phyloP scores from a whole-genome alignment of 2,329 filamentous ascomycete genomes.

The Aspergillus nomiae region DNA sequence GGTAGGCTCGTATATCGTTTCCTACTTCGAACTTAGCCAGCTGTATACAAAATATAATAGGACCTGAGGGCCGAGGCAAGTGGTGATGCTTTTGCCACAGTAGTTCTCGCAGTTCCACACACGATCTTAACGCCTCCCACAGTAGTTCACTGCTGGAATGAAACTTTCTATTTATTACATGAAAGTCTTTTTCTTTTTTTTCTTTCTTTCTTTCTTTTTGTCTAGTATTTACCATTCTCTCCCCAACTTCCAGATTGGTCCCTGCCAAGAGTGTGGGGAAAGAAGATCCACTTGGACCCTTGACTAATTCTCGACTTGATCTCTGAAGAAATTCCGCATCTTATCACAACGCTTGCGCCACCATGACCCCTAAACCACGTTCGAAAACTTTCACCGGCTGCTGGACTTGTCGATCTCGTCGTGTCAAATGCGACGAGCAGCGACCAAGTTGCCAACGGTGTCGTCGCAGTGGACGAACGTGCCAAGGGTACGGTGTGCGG shows the following conservation, averaged over 20 bases:
- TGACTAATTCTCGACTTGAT: background rate
- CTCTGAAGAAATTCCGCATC: background rate
- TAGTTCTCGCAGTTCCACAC: no score
- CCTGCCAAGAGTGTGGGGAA: background rate
- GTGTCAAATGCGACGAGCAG: constrained; percentile 21
- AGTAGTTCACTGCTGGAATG: background rate
- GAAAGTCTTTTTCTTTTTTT: no score
- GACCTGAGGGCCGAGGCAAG: no score
- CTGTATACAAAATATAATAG: no score
- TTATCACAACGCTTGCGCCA: background rate
- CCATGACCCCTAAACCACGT: constrained; percentile 3
- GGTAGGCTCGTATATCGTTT: no score
- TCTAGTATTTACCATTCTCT: no score
- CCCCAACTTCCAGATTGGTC: no score
- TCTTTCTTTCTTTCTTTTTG: no score
- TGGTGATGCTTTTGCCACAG: no score
- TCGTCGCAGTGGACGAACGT: constrained; percentile 22
- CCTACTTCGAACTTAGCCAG: no score
- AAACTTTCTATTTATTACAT: background rate
- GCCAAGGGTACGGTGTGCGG: constrained; percentile 26
- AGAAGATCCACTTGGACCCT: background rate
- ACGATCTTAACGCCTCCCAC: no score
- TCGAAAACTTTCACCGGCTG: constrained; percentile 15
- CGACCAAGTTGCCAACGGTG: constrained; percentile 23
- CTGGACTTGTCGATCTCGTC: constrained; percentile 18